Percentiles rank a stretch among this genome's conserved stretches.
Evolutionary conservation across 495 filamentous ascomycete genomes (phyloP).

Genomic region (Podospora anserina): DNA sequence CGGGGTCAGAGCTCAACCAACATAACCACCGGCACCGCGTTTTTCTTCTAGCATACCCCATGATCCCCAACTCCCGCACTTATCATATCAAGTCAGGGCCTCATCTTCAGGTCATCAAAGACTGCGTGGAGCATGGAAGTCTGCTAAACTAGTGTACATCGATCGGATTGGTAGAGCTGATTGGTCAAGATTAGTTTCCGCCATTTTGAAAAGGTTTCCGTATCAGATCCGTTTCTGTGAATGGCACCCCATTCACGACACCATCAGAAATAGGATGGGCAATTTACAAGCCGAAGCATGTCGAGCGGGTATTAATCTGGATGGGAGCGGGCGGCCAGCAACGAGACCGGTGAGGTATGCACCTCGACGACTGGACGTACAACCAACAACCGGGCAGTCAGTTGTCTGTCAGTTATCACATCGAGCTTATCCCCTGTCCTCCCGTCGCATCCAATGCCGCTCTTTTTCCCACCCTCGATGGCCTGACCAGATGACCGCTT

Average conservation of each 20-base stretch:
- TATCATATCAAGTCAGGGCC: no score
- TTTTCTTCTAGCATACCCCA: background rate
- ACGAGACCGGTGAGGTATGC: background rate
- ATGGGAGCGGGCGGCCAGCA: background rate
- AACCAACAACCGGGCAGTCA: background rate
- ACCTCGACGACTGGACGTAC: background rate
- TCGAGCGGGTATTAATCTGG: background rate
- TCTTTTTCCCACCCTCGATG: background rate
- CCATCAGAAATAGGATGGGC: background rate
- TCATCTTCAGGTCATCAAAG: background rate
- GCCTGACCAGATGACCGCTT: background rate
- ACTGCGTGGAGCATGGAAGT: background rate
- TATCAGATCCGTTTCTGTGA: background rate
- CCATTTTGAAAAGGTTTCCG: background rate
- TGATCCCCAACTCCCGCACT: no score
- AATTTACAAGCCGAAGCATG: background rate
- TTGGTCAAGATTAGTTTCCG: no score
- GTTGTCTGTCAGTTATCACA: background rate
- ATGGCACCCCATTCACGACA: background rate
- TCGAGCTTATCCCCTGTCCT: background rate
- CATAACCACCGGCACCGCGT: no score
- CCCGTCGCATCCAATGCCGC: background rate
- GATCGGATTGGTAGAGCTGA: no score
- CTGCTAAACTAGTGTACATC: background rate
- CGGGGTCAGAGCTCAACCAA: background rate